Base-by-base conservation (phyloP, 768 basidiomycete genomes). In the Tremella yokohamensis region DNA sequence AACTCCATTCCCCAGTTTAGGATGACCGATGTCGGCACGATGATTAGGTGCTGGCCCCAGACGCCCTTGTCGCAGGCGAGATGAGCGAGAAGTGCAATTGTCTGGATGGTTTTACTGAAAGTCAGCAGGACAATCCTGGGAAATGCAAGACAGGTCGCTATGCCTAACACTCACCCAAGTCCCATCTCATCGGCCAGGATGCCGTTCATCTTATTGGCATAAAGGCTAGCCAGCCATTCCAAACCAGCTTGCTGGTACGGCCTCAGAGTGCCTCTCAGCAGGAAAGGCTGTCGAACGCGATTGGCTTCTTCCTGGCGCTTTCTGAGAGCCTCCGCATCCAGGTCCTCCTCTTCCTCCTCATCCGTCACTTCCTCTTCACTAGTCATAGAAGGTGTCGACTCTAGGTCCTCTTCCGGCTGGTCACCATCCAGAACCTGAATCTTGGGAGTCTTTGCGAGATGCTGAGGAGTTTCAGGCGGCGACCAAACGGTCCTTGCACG, bases 121-220 rank as follows among this genome's bases (percentile, higher is more conserved):
- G 59, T 40, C 53, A 62, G 63, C 60, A 62, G 51, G 11, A 26
- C 26, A 29, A 9, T 18, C 13, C 51, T 4, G 3, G 24, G 22
- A 18, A 8, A 34, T 15, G 29, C 4, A 52, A 8, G 4, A 29
- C 6, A 7, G 22, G 29, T 34, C 29, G 29, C 29, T 11, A 11
- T 4, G 29, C 29, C 29, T 11, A 11, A 4, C 3, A 81, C 86
- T 40, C 68, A 93, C 90, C 91, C 91, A 7, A 94, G 77, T 44
- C 91, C 92, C 91, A 96, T 93, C 76, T 94, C 90, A 69, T 94
- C 92, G 1, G 90, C 90, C 39, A 79, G 62, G 37, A 79, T 79
- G 39, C 79, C 80, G 62, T 80, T 80, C 62, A 78, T 74, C 3
- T 76, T 74, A 38, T 78, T 78, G 18, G 74, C 64, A 65, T 79